Conservation (phyloP, 176 grass and related monocot species). For the Lolium rigidum region DNA sequence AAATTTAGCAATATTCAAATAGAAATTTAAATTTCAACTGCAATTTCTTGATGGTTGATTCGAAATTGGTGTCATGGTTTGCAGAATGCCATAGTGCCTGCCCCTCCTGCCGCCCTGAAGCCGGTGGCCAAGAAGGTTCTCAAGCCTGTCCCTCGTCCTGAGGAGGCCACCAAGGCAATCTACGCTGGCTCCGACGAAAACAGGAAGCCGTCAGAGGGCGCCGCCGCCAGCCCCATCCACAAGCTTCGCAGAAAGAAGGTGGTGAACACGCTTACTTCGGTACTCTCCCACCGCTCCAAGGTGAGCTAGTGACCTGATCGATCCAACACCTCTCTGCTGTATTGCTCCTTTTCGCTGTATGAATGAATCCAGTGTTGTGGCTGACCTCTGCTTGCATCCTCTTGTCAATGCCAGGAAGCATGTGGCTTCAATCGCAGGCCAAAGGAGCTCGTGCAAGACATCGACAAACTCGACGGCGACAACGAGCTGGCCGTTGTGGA, state of each 20-base stretch:
- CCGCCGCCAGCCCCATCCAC: neutral
- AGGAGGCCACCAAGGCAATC: conserved; percentile 35
- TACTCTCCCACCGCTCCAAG: conserved; percentile 89
- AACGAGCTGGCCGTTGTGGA: conserved; percentile 65
- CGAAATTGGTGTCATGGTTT: too few species aligned
- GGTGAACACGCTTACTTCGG: conserved; percentile 66
- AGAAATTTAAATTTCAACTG: conserved; percentile 22
- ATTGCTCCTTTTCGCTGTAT: neutral
- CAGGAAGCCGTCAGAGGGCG: conserved; percentile 9
- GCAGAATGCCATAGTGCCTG: too few species aligned
- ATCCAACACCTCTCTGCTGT: neutral
- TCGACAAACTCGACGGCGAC: conserved; percentile 55
- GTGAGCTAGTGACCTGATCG: conserved; percentile 33
- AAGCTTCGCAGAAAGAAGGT: conserved; percentile 61
- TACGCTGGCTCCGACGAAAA: neutral
- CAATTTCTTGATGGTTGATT: neutral
- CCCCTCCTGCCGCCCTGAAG: conserved; percentile 38
- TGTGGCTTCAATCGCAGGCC: conserved; percentile 51
- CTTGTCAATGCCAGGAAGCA: conserved; percentile 45
- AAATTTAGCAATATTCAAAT: neutral
- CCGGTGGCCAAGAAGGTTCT: conserved; percentile 47
- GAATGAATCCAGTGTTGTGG: conserved; percentile 9
- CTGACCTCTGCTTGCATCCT: neutral
- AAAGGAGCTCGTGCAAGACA: conserved; percentile 47
- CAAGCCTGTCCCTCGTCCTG: conserved; percentile 42